These are phyloP conservation scores for Diplodia corticola DNA, from an alignment of 2,329 filamentous ascomycete species.

Conservation along the genomic window DNA sequence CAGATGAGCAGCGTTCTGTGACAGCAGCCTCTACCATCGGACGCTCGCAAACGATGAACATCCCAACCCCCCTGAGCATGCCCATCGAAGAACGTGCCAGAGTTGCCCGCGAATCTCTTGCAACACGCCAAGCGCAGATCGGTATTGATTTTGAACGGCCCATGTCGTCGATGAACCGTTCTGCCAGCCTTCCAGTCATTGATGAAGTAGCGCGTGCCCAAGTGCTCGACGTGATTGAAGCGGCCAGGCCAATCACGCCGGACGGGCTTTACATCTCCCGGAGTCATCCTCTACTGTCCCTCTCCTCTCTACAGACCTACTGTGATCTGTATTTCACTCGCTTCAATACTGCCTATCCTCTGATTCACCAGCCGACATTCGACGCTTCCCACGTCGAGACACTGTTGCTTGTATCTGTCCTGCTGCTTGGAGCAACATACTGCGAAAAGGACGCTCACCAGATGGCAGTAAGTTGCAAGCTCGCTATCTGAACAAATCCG, in stretches of 20 bases:
- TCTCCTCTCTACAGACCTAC: conserved; percentile 56
- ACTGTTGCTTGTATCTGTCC: conserved; percentile 55
- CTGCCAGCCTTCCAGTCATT: conserved; percentile 38
- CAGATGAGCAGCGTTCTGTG: background rate
- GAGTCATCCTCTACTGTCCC: conserved; percentile 54
- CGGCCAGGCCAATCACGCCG: conserved; percentile 50
- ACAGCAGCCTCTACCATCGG: background rate
- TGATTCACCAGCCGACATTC: conserved; percentile 61
- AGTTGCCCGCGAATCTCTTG: background rate
- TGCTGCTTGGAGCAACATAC: conserved; percentile 64
- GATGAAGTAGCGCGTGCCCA: conserved; percentile 45
- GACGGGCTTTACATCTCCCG: conserved; percentile 50
- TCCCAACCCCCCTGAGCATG: background rate
- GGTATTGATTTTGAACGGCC: conserved; percentile 36
- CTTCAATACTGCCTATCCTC: conserved; percentile 62
- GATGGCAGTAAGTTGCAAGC: conserved; percentile 47
- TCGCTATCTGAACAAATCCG: background rate
- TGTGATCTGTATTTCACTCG: conserved; percentile 61
- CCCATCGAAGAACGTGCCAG: background rate
- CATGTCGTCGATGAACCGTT: conserved; percentile 38
- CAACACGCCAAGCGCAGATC: background rate
- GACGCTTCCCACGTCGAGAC: conserved; percentile 52
- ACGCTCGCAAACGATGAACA: background rate
- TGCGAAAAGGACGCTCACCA: conserved; percentile 60
- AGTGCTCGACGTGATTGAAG: conserved; percentile 54